Evolutionary conservation across 225 moss, liverwort and hornwort species (phyloP), one percentile per base, ranked within the genome.

Genomic region (Polytrichum commune): DNA sequence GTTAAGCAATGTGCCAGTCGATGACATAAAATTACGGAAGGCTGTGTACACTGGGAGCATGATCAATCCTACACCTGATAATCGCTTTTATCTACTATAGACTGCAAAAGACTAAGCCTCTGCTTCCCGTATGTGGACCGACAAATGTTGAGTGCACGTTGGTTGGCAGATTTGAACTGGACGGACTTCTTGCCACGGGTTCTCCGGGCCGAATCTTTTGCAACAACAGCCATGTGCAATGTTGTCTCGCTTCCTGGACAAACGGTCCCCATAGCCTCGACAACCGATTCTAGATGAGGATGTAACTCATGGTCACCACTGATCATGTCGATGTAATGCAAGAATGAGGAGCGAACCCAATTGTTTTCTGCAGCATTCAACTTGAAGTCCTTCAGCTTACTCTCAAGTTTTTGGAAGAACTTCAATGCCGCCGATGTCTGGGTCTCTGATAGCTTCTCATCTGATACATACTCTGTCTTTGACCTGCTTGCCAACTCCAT

Each of bases 91-190:
- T 95, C 92, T 28, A 93, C 85, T 70, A 93, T 75, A 60, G 91
- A 79, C 78, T 93, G 96, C 69, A 96, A 60, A 35, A 96, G 84
- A 65, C 75, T 77, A 2, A 74, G 63, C 75, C 85, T 96, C 72
- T 93, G 93, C 78, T 92, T 96, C 5, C 96, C 96, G 62, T 88
- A 96, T 16, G 93, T 91, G 66, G 84, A 93, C 20, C 91, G 88
- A 70, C 93, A 96, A 63, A 93, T 79, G 60, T 80, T 74, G 72
- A 91, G 53, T 10, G 91, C 84, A 66, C 83, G 90, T 53, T 89
- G 86, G 62, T 89, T 93, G 0, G 84, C 73, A 27, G 74, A 68
- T 78, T 91, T 96, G 38, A 87, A 92, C 24, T 89, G 88, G 19
- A 72, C 60, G 30, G 90, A 84, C 69, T 92, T 96, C 90, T 85